Base-by-base conservation (phyloP, 768 basidiomycete species). In the Trametes coccinea region DNA sequence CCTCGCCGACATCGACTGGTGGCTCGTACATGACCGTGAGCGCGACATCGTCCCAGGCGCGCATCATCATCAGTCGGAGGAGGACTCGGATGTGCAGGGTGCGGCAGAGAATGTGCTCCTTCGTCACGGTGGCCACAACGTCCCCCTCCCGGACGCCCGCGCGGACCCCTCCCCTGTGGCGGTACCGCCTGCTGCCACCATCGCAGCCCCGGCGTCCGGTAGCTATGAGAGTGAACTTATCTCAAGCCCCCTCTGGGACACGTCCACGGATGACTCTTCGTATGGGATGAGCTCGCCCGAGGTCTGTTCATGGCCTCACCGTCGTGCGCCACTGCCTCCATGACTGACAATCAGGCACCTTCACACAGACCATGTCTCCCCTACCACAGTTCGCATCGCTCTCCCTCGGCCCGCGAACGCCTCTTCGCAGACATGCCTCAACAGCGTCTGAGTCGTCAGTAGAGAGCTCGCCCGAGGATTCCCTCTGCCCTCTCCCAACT, bases 1-100 rank as follows among this genome's bases (percentile, higher is more conserved):
- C 67, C 81, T 93, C 62, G 90, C 89, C 37, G 91, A 93, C 78
- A 88, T 93, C 70, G 90, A 92, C 73, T 93, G 91, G 90, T 92
- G 90, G 90, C 83, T 80, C 68, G 90, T 92, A 66, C 77, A 82
- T 64, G 89, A 86, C 62, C 86, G 88, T 64, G 90, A 93, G 76
- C 81, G 79, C 74, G 79, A 80, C 66, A 49, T 49, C 11, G 45
- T 55, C 9, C 53, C 64, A 69, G 52, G 22, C 22, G 22, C 22
- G 22, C 22, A 22, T 22, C 22, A 22, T 22, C 22, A 22, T 22
- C 22, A 76, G 74, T 69, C 74, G 70, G 78, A 78, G 68, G 66
- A 70, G 44, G 69, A 67, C 58, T 53, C 53, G 29, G 78, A 78
- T 59, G 77, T 75, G 65, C 74, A 71, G 66, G 79, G 78, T 70